Base-by-base conservation (phyloP, 139 green algal genomes). In the Chlorella sp. region DNA sequence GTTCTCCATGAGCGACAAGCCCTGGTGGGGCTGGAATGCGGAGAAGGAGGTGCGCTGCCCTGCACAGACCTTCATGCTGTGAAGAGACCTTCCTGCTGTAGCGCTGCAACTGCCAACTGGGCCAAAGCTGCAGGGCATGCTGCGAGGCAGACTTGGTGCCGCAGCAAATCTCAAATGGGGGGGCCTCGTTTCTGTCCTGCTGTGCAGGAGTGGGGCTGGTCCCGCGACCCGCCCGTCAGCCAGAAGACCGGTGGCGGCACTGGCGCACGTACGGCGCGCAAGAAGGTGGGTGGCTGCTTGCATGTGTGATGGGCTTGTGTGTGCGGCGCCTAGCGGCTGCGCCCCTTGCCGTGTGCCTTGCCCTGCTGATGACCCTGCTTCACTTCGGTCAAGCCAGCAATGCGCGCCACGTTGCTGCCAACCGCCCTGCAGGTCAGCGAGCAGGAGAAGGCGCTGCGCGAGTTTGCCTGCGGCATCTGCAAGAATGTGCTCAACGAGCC, bases 381-480 rank as follows among this genome's bases (percentile, higher is more conserved):
- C 60, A 30, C 20, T 32, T n/a, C 26, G n/a, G n/a, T n/a, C 7
- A 16, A 30, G 20, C 60, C 26, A n/a, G n/a, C n/a, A n/a, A n/a
- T n/a, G n/a, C n/a, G n/a, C n/a, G n/a, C n/a, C n/a, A n/a, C n/a
- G n/a, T n/a, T n/a, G n/a, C n/a, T n/a, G n/a, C 18, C 63, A 34
- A 13, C 13, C 16, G 2, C 1, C 72, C 1, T 57, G 57, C 87
- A 91, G 82, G 86, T 91, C 41, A 87, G 55, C n/a, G 91, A 94
- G 76, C 88, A 94, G 26, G 92, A 98, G 88, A 91, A 90, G 51
- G 91, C 93, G 57, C 89, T 96, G 71, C 84, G 89, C 74, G 92
- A 98, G 84, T 98, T 98, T 60, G 78, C 32, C 68, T 98, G 95
- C 88, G 82, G 78, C 38, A 70, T 97, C 55, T 98, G 95, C 92